These are phyloP conservation scores for Mucor mucedo DNA, from an alignment of 371 early-diverging fungal species.

Conservation along the genomic window DNA sequence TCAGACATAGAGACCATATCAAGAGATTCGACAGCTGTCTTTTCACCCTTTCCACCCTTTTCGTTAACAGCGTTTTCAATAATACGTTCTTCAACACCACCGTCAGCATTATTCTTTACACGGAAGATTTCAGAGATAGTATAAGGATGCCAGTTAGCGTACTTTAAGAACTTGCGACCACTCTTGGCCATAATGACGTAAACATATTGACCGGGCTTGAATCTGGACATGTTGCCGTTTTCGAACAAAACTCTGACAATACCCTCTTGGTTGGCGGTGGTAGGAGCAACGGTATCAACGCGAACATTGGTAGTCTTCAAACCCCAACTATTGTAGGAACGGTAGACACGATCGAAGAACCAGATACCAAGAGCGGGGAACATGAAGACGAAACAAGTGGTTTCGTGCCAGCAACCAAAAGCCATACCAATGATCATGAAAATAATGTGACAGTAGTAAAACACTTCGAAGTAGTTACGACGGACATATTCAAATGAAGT, in stretches of 20 bases:
- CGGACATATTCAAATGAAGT: slow-evolving; percentile 49
- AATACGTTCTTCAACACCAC: slow-evolving; percentile 25
- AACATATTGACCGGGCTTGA: slow-evolving; percentile 55
- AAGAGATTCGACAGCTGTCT: background rate
- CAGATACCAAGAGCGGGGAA: slow-evolving; percentile 46
- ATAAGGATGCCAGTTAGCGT: slow-evolving; percentile 52
- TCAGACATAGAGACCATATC: slow-evolving; percentile 20
- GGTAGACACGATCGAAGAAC: slow-evolving; percentile 44
- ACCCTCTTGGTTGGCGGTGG: slow-evolving; percentile 33
- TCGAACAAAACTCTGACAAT: slow-evolving; percentile 47
- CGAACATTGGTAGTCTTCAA: slow-evolving; percentile 23
- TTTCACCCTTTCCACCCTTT: too few species aligned
- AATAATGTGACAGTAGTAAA: slow-evolving; percentile 47
- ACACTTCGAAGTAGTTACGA: slow-evolving; percentile 48
- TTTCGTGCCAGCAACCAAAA: slow-evolving; percentile 47
- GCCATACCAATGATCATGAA: slow-evolving; percentile 41
- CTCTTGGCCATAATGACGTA: slow-evolving; percentile 24
- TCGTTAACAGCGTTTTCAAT: background rate
- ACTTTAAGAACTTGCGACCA: slow-evolving; percentile 24
- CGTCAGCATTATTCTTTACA: background rate
- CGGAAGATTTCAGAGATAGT: slow-evolving; percentile 49
- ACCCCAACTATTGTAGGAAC: slow-evolving; percentile 49
- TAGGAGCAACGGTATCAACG: slow-evolving; percentile 27
- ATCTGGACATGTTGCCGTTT: slow-evolving; percentile 25
- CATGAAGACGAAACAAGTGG: slow-evolving; percentile 44